These are phyloP conservation scores for Annulohypoxylon moriforme DNA, from an alignment of 495 filamentous ascomycete genomes.

Conservation along the genomic window DNA sequence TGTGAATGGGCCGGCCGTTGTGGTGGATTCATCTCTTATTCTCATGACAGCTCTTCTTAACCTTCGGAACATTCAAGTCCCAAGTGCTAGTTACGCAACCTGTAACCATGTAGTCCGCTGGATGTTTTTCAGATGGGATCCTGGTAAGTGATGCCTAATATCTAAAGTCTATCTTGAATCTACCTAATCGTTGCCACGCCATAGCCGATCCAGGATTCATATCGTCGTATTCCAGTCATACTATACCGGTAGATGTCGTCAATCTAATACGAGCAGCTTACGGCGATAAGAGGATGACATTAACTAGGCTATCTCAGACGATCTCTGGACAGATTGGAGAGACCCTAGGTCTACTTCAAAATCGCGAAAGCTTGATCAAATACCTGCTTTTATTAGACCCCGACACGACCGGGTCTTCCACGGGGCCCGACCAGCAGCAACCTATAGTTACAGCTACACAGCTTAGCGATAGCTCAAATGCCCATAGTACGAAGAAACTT, in stretches of 20 bases:
- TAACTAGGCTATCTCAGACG: conserved; percentile 43
- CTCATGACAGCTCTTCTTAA: conserved; percentile 75
- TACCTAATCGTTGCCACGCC: conserved; percentile 19
- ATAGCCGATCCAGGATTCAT: conserved; percentile 54
- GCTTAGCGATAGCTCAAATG: conserved; percentile 50
- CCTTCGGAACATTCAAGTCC: conserved; percentile 69
- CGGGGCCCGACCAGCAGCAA: background rate
- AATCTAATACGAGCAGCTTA: conserved; percentile 60
- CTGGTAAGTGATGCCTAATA: conserved; percentile 62
- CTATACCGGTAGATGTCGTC: conserved; percentile 55
- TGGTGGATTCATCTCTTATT: conserved; percentile 82
- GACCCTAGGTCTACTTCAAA: conserved; percentile 34
- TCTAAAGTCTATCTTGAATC: background rate
- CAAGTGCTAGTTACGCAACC: conserved; percentile 70
- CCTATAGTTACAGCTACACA: conserved; percentile 20
- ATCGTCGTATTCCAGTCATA: conserved; percentile 54
- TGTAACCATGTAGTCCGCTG: conserved; percentile 79
- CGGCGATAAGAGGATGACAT: conserved; percentile 45
- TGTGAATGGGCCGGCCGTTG: conserved; percentile 79
- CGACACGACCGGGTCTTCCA: conserved; percentile 5
- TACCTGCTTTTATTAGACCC: conserved; percentile 57
- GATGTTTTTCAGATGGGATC: conserved; percentile 82
- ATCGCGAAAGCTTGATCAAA: conserved; percentile 47
- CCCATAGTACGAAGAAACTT: conserved; percentile 57
- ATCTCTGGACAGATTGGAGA: conserved; percentile 53